A percentile compares a stretch with the other conserved stretches of the same genome.
phyloP scores from a whole-genome alignment of 768 basidiomycete genomes.

The Clitopilus hobsonii region DNA sequence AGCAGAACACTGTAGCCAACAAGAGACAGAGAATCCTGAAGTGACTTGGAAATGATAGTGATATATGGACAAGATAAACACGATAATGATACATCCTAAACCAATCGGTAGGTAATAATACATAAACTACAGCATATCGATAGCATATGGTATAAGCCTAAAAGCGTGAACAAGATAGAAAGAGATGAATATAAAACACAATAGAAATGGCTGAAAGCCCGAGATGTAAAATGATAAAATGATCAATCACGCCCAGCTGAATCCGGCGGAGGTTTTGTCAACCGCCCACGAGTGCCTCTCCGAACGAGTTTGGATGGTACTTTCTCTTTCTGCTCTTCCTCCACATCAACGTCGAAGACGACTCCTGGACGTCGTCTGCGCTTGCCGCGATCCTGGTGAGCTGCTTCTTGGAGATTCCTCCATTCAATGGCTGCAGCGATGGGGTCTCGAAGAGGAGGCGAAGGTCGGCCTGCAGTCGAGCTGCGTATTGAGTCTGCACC shows the following conservation, averaged over 20 bases:
- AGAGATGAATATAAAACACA: not conserved
- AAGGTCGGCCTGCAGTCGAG: not conserved
- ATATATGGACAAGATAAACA: not conserved
- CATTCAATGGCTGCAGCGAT: not conserved
- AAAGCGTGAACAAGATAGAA: not conserved
- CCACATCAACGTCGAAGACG: not conserved
- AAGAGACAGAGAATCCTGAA: not conserved
- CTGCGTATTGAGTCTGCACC: not conserved
- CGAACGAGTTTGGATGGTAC: not conserved
- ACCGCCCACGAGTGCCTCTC: not conserved
- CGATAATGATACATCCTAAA: not conserved
- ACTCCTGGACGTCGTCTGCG: not conserved
- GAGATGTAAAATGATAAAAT: not conserved
- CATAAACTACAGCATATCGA: constrained; percentile 1
- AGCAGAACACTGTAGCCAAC: not conserved
- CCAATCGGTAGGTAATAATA: not conserved
- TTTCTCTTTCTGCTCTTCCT: not conserved
- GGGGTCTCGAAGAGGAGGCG: not conserved
- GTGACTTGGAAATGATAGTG: no score
- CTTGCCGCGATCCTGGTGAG: not conserved
- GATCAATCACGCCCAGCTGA: not conserved
- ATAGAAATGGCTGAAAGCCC: no score
- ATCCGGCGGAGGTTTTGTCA: not conserved
- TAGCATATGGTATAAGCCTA: not conserved
- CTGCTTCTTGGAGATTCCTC: not conserved